phyloP scores from a whole-genome alignment of 345 rosid genomes.

The Brassica cretica region DNA sequence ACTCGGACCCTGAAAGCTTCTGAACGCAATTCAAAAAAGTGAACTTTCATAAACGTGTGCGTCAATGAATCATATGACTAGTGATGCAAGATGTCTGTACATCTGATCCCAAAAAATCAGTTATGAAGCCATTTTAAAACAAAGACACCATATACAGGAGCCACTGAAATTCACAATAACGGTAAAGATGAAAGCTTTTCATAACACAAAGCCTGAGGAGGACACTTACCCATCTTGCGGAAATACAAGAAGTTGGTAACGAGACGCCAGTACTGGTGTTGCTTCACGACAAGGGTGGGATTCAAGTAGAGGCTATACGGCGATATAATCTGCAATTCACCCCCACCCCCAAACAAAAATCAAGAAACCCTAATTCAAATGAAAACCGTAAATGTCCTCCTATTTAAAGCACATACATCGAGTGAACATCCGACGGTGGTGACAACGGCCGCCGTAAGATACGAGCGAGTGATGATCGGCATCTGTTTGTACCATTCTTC shows the following conservation, averaged over 20 bases:
- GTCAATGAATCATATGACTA: too few relatives aligned
- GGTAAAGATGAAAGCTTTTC: background rate
- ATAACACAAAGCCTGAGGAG: background rate
- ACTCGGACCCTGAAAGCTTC: background rate
- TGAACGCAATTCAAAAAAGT: too few relatives aligned
- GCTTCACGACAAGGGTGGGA: constrained; percentile 80
- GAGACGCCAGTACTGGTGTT: constrained; percentile 97
- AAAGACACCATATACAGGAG: background rate
- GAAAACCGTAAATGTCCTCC: too few relatives aligned
- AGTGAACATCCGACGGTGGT: constrained; percentile 97
- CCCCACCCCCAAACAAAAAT: background rate
- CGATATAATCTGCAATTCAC: constrained; percentile 72
- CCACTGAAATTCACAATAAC: background rate
- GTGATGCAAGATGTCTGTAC: too few relatives aligned
- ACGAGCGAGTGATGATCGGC: constrained; percentile 96
- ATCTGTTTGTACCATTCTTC: constrained; percentile 99
- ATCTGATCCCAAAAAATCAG: background rate
- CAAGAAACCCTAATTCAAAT: background rate
- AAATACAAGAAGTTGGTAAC: constrained; percentile 93
- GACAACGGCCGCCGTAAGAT: constrained; percentile 89
- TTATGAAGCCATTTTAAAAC: background rate
- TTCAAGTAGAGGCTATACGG: constrained; percentile 82
- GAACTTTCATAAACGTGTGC: too few relatives aligned
- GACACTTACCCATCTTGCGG: constrained; percentile 80
- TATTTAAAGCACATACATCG: constrained; percentile 50